Evolutionary conservation across 257 asterid species (phyloP), one percentile per base, ranked within the genome.

Genomic region (Ilex asprella): DNA sequence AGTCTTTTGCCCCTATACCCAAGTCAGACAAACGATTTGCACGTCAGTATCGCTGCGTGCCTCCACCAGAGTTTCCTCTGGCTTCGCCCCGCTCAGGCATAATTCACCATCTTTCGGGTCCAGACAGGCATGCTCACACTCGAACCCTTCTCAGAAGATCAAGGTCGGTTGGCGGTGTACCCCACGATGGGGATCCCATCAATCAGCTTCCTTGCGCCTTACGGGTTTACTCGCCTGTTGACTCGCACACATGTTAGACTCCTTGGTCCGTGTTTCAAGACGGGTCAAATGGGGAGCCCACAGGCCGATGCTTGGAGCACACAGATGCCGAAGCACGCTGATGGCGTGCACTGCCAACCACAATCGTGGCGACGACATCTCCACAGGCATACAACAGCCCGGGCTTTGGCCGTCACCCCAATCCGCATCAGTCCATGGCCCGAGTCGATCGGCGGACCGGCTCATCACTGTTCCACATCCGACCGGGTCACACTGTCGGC

Each of bases 21-120:
- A 7, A 44, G 50, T 44, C 13, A 44, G 50, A 44, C 50, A 44
- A 12, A 21, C 27, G 27, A 21, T 21, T 21, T 21, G 27, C 27
- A 21, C 27, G 1, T 21, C 27, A 21, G 27, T 44, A 44, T 44
- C 1, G 50, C 13, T 44, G 50, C 50, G 50, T 1, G 13, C 13
- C 50, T 44, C 50, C 1, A 21, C 27, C 79, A 79, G 79, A 84
- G 91, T 81, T 84, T 84, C 84, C 86, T 84, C 79, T 70, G 78
- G 85, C 86, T 81, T 79, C 83, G 75, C 84, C 92, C 86, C 78
- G 77, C 88, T 81, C 84, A 77, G 73, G 87, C 87, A 81, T 84
- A 81, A 85, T 84, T 83, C 84, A 79, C 84, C 85, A 82, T 82
- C 83, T 82, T 82, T 72, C 72, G 74, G 81, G 83, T 81, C 81